Percentiles rank a stretch among this genome's conserved stretches.
Conservation (phyloP, 495 filamentous ascomycete species). For the Podospora conica region DNA sequence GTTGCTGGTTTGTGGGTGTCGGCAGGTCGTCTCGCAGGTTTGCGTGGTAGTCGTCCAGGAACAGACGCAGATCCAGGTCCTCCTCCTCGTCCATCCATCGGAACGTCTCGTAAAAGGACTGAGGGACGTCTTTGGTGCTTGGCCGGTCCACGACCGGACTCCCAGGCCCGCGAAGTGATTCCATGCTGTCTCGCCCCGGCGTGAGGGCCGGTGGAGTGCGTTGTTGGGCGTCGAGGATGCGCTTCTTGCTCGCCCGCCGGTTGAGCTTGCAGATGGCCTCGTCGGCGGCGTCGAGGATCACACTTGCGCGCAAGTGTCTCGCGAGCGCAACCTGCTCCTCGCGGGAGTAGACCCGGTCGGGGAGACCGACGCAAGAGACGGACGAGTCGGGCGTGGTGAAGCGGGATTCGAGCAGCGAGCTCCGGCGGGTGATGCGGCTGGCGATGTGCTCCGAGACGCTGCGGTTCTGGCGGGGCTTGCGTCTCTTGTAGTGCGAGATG, state of each 20-base stretch:
- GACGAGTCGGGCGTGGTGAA: constrained; percentile 50
- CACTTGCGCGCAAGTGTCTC: constrained; percentile 48
- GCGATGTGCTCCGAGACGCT: constrained; percentile 35
- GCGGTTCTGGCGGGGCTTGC: constrained; percentile 28
- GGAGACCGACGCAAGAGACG: constrained; percentile 63
- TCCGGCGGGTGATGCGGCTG: constrained; percentile 23
- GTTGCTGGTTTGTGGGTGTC: constrained; percentile 31
- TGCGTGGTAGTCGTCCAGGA: constrained; percentile 49
- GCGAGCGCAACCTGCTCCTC: constrained; percentile 65
- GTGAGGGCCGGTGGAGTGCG: constrained; percentile 22
- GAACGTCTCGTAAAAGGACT: constrained; percentile 59
- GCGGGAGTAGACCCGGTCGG: constrained; percentile 66
- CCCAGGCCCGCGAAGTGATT: constrained; percentile 26
- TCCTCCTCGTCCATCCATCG: constrained; percentile 77
- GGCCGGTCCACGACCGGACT: constrained; percentile 31
- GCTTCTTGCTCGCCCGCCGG: constrained; percentile 33
- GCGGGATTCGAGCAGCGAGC: constrained; percentile 33
- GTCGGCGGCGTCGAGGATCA: constrained; percentile 67
- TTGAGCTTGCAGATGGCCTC: constrained; percentile 54
- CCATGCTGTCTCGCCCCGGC: constrained; percentile 31
- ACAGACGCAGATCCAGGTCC: constrained; percentile 62
- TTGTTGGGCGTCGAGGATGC: constrained; percentile 26
- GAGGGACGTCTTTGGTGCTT: constrained; percentile 32
- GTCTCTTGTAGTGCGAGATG: constrained; percentile 36
- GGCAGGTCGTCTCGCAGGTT: constrained; percentile 40